Evolutionary conservation across 306 rosid species (phyloP).

Genomic region (Quercus robur): DNA sequence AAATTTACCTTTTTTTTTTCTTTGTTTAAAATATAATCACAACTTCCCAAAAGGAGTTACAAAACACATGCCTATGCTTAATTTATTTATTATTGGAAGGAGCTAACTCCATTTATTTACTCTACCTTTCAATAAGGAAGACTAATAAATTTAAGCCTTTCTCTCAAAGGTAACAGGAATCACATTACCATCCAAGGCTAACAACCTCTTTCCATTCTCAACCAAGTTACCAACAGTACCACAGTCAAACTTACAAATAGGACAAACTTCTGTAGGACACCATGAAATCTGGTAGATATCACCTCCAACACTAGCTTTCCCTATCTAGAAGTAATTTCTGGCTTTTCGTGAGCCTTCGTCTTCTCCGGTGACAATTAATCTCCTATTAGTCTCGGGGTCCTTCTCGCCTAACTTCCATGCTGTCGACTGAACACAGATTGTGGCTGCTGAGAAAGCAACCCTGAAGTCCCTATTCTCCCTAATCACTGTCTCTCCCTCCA

Average conservation of each 20-base stretch:
- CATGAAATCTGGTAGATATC: conserved; percentile 31
- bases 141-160: not conserved
- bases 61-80: no score
- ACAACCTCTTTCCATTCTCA: conserved; percentile 43
- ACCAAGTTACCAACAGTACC: conserved; percentile 33
- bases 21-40: not conserved
- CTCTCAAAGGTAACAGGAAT: conserved; percentile 33
- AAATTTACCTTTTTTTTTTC: not conserved
- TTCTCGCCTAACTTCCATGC: conserved; percentile 40
- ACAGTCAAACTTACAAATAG: conserved; percentile 39
- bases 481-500: conserved; percentile 21
- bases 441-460: conserved; percentile 27
- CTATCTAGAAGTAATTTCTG: conserved; percentile 34
- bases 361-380: conserved; percentile 28
- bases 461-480: conserved; percentile 38
- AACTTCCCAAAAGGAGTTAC: no score
- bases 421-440: conserved; percentile 29
- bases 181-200: conserved; percentile 48
- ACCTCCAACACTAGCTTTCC: not conserved
- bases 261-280: conserved; percentile 53
- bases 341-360: not conserved
- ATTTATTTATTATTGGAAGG: no score
- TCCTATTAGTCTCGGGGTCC: conserved; percentile 27
- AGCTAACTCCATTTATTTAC: no score
- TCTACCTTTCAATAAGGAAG: no score